Percentiles rank a stretch among this genome's conserved stretches.
phyloP scores from a whole-genome alignment of 768 basidiomycete species.

The Hortiboletus campestris region DNA sequence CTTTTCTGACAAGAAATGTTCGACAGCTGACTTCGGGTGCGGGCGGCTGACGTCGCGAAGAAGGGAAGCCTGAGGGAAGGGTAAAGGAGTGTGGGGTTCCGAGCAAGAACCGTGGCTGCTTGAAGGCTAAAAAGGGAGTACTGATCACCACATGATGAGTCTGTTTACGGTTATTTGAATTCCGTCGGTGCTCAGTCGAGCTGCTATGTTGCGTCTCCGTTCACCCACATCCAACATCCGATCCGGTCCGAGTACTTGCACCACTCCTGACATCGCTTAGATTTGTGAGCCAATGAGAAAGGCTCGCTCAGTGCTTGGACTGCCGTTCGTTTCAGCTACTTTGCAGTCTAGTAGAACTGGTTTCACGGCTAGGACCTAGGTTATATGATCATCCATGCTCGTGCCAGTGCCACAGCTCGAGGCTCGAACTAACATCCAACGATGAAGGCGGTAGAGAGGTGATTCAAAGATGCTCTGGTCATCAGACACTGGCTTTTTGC shows the following conservation, averaged over 20 bases:
- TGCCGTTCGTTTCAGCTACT: not conserved
- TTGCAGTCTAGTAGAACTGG: no score
- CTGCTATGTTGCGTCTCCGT: no score
- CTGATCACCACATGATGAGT: no score
- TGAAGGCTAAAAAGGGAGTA: not conserved
- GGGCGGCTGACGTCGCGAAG: not conserved
- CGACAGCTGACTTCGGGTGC: not conserved
- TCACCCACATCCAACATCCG: no score
- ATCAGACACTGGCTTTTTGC: not conserved
- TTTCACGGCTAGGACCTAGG: not conserved
- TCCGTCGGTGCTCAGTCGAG: no score
- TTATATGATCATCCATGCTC: not conserved
- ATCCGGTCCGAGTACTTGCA: no score
- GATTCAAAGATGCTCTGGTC: not conserved
- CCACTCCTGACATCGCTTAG: no score
- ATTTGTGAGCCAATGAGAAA: no score
- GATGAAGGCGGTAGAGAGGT: not conserved
- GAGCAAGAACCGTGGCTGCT: not conserved
- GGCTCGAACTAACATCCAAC: not conserved
- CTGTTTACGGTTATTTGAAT: not conserved
- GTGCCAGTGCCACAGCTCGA: not conserved
- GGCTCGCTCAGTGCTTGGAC: no score
- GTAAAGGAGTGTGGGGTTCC: constrained; percentile 8
- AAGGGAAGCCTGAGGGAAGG: not conserved
- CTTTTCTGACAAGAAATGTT: not conserved